A percentile compares a stretch with the other conserved stretches of the same genome.
phyloP scores from a whole-genome alignment of 495 filamentous ascomycete species.

The Niebla homalea region DNA sequence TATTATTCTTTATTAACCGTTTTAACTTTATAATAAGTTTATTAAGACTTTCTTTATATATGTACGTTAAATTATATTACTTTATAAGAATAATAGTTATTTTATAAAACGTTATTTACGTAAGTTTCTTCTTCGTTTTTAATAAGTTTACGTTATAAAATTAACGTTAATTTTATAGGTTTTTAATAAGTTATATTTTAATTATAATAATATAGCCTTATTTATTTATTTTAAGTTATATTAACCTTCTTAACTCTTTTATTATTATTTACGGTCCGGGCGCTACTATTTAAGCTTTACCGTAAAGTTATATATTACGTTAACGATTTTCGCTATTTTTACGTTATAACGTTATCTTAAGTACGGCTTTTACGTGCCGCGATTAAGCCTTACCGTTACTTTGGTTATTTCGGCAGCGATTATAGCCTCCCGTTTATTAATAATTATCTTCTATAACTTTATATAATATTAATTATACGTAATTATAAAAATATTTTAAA shows the following conservation, averaged over 20 bases:
- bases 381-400: neutral
- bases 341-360: neutral
- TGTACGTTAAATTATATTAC: neutral
- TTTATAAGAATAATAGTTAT: neutral
- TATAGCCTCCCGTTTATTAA: neutral
- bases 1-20: neutral
- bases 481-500: neutral
- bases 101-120: neutral
- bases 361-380: neutral
- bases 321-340: neutral
- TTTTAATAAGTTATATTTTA: neutral
- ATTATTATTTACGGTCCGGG: no score
- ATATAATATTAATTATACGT: neutral
- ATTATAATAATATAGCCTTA: neutral
- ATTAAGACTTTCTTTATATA: slow-evolving; percentile 1
- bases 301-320: neutral
- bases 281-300: no score
- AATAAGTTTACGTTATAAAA: neutral
- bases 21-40: neutral
- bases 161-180: neutral
- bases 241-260: no score
- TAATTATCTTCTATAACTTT: neutral
- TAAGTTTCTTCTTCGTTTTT: neutral
- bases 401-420: neutral
- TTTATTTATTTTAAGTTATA: no score